phyloP scores from a whole-genome alignment of 2,329 filamentous ascomycete genomes.

The Sporothrix protearum region DNA sequence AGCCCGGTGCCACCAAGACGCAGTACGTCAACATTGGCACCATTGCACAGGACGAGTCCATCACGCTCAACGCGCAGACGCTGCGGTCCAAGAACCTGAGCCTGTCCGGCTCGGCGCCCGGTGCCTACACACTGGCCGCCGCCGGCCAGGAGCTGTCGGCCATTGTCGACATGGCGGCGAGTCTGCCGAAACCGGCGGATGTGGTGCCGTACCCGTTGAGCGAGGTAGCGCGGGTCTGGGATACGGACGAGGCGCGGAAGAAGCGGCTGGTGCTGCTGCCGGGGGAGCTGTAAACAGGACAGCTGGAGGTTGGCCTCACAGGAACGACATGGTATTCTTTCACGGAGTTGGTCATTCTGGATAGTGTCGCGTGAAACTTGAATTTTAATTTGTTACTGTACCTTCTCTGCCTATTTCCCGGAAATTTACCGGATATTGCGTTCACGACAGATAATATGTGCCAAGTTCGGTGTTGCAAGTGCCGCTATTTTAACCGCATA shows the following conservation, averaged over 20 bases:
- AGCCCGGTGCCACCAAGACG: conserved; percentile 35
- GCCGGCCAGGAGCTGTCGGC: conserved; percentile 33
- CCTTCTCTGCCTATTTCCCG: background rate
- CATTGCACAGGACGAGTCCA: conserved; percentile 39
- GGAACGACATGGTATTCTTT: background rate
- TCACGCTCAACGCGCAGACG: conserved; percentile 41
- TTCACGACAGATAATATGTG: background rate
- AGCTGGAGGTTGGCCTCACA: background rate
- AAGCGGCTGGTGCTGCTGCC: conserved; percentile 26
- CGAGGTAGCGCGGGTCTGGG: conserved; percentile 21
- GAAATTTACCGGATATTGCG: background rate
- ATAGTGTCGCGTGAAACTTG: too few relatives aligned
- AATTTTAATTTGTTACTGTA: background rate
- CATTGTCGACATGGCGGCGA: conserved; percentile 21
- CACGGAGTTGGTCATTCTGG: background rate
- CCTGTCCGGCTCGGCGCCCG: conserved; percentile 45
- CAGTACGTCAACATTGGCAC: conserved; percentile 54
- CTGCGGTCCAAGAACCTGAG: conserved; percentile 50
- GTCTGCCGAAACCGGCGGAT: conserved; percentile 19
- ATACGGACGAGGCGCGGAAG: conserved; percentile 24
- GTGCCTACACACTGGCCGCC: conserved; percentile 40
- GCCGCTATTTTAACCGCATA: background rate
- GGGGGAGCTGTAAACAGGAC: background rate
- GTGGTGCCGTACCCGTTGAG: conserved; percentile 22
- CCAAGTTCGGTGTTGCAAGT: background rate